Conservation (phyloP, 257 asterid species). For the Rhazya stricta region DNA sequence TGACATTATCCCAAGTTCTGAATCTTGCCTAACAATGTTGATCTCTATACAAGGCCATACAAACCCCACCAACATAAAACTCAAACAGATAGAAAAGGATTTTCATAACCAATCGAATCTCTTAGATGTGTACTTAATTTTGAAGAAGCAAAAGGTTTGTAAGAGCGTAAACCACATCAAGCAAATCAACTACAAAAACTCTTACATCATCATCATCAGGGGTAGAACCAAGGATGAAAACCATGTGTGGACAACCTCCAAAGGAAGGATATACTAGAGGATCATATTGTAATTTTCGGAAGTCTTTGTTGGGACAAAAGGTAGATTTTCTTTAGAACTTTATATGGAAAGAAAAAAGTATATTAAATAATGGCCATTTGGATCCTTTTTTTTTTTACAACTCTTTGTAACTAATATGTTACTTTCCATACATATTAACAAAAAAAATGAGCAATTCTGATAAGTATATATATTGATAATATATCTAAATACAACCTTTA, state of each 20-base stretch:
- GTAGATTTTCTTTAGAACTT: background rate
- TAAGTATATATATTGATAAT: too few species aligned
- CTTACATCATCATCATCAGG: background rate
- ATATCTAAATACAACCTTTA: too few species aligned
- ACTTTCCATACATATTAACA: too few species aligned
- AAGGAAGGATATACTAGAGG: background rate
- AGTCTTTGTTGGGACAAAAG: background rate
- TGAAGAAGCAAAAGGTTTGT: background rate
- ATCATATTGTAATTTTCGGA: background rate
- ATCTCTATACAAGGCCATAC: background rate
- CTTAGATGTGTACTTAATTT: background rate
- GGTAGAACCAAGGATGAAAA: background rate
- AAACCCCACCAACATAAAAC: background rate
- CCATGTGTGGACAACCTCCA: background rate
- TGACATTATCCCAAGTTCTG: too few species aligned
- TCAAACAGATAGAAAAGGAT: background rate
- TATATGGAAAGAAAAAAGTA: too few species aligned
- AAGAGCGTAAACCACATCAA: background rate
- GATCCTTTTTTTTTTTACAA: too few species aligned
- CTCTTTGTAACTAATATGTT: too few species aligned
- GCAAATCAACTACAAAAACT: background rate
- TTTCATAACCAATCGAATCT: background rate
- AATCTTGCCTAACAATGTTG: too few species aligned
- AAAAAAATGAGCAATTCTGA: too few species aligned
- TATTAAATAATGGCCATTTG: too few species aligned